Percentiles rank a stretch among this genome's conserved stretches.
phyloP scores from a whole-genome alignment of 148 eudicot genomes.

The Rhododendron henanense region DNA sequence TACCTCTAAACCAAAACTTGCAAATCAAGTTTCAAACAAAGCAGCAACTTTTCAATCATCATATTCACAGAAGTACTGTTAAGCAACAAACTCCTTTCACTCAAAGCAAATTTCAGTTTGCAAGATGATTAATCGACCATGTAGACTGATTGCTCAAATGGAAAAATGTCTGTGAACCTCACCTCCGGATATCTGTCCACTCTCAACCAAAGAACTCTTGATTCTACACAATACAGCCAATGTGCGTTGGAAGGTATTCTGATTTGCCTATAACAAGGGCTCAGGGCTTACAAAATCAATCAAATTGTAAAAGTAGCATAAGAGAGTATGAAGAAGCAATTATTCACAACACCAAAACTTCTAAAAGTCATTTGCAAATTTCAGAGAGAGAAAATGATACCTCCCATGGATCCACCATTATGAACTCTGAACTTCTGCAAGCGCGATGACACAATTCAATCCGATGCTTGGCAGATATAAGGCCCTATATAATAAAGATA shows the following conservation, averaged over 20 bases:
- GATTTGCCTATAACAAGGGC: slow-evolving; percentile 56
- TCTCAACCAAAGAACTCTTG: slow-evolving; percentile 35
- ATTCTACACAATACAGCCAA: slow-evolving; percentile 76
- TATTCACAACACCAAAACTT: background rate
- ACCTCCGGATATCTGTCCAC: slow-evolving; percentile 48
- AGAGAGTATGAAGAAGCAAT: too few relatives aligned
- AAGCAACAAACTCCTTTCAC: background rate
- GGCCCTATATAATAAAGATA: slow-evolving; percentile 47
- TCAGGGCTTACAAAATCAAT: background rate
- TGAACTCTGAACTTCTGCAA: slow-evolving; percentile 68
- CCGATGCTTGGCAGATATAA: slow-evolving; percentile 68
- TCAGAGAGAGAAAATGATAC: slow-evolving; percentile 29
- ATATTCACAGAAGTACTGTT: background rate
- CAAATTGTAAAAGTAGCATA: background rate
- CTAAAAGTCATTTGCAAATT: background rate
- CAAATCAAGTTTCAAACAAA: too few relatives aligned
- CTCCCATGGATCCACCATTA: slow-evolving; percentile 98
- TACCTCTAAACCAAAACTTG: too few relatives aligned
- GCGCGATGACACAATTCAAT: slow-evolving; percentile 74
- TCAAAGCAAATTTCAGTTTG: background rate
- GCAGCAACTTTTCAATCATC: background rate
- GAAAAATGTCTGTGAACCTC: slow-evolving; percentile 18
- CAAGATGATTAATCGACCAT: background rate
- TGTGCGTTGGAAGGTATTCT: slow-evolving; percentile 62
- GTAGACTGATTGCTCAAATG: background rate